These are phyloP conservation scores for Yamadazyma tumulicola DNA, from an alignment of 805 yeast genomes.

Conservation along the genomic window DNA sequence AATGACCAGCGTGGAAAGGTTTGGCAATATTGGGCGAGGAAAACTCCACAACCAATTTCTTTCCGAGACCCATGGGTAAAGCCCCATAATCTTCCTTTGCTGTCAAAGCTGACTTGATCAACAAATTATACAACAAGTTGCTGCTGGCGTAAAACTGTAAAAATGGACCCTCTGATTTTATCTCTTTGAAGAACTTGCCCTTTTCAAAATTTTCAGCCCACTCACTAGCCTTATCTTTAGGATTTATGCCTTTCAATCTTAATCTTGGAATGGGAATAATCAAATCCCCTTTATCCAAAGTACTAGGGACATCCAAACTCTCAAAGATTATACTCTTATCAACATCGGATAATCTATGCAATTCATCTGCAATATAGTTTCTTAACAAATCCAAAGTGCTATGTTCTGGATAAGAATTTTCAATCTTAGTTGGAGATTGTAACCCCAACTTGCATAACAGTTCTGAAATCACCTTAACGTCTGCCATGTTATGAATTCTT, in stretches of 20 bases:
- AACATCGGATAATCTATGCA: slow-evolving; percentile 70
- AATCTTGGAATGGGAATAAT: slow-evolving; percentile 89
- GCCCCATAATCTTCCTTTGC: slow-evolving; percentile 67
- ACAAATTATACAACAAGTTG: slow-evolving; percentile 60
- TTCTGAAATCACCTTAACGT: slow-evolving; percentile 28
- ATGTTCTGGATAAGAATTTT: slow-evolving; percentile 68
- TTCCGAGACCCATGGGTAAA: slow-evolving; percentile 70
- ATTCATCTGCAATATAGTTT: slow-evolving; percentile 80
- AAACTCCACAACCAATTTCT: slow-evolving; percentile 78
- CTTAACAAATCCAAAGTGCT: slow-evolving; percentile 87
- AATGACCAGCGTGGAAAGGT: slow-evolving; percentile 99
- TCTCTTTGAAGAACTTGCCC: slow-evolving; percentile 64
- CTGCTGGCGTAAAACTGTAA: slow-evolving; percentile 84
- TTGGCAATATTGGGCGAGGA: slow-evolving; percentile 98
- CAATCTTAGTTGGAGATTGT: slow-evolving; percentile 40
- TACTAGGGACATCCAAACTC: slow-evolving; percentile 83
- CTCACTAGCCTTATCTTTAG: slow-evolving; percentile 66
- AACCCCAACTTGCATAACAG: slow-evolving; percentile 36
- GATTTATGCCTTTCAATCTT: slow-evolving; percentile 73
- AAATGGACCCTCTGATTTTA: slow-evolving; percentile 84
- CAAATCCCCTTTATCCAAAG: slow-evolving; percentile 88
- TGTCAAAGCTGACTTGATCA: slow-evolving; percentile 64
- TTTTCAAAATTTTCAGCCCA: slow-evolving; percentile 77
- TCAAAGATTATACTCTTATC: slow-evolving; percentile 67
- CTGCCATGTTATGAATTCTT: slow-evolving; percentile 7